These are phyloP conservation scores for Amanita pallidorosea DNA, from an alignment of 768 basidiomycete species.

Conservation along the genomic window DNA sequence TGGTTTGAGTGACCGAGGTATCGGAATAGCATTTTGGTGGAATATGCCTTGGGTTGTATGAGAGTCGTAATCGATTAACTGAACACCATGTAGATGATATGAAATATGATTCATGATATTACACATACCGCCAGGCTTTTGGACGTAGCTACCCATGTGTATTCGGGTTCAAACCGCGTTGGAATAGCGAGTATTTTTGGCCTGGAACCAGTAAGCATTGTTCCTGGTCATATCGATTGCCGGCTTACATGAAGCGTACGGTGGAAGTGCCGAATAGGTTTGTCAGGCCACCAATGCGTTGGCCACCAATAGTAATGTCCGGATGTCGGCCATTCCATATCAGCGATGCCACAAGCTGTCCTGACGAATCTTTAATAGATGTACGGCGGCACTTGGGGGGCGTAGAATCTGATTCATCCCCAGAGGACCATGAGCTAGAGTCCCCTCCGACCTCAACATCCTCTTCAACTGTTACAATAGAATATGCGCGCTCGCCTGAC, in stretches of 20 bases:
- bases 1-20: conserved; percentile 21
- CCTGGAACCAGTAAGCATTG: conserved; percentile 18
- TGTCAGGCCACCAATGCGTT: conserved; percentile 38
- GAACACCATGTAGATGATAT: conserved; percentile 3
- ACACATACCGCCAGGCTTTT: conserved; percentile 37
- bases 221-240: not conserved
- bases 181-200: conserved; percentile 51
- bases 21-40: conserved; percentile 36
- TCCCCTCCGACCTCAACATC: conserved; percentile 2
- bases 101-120: not conserved
- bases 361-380: conserved; percentile 28
- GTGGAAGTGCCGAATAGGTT: conserved; percentile 49
- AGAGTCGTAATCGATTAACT: conserved; percentile 46
- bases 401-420: conserved; percentile 7
- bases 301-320: conserved; percentile 37
- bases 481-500: conserved; percentile 37
- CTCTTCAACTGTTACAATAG: conserved; percentile 32
- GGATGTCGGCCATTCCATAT: conserved; percentile 44
- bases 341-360: conserved; percentile 33
- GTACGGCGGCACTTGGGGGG: conserved; percentile 22
- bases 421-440: conserved; percentile 9
- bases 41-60: conserved; percentile 39
- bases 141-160: conserved; percentile 47
- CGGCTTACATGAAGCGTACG: conserved; percentile 40
- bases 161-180: conserved; percentile 53